Evolutionary conservation across 805 yeast species (phyloP), one percentile per base, ranked within the genome.

Genomic region (Sugiyamaella marilandica): DNA sequence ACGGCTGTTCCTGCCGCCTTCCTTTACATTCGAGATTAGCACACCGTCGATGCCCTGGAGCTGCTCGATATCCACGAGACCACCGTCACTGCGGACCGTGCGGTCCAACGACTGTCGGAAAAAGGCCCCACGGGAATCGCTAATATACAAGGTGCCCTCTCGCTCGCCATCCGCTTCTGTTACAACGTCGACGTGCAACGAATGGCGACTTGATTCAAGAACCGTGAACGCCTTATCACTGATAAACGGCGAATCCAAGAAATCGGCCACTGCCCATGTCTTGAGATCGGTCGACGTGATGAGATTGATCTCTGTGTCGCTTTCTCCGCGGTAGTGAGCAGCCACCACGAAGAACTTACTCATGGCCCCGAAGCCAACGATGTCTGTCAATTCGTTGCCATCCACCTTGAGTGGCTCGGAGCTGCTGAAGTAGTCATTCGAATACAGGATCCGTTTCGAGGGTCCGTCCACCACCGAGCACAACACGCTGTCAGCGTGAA

Each of bases 1-100:
- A 1, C 61, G 45, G 7, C 70, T 70, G 5, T 33, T 24, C n/a
- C 48, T 45, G 10, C 45, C 29, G 11, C 24, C 46, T 2, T 59
- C 59, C 32, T 52, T 67, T 33, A 62, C 52, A 59, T 78, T 78
- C 9, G 81, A 76, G 45, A 85, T 61, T 78, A 85, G 77, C 13
- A 80, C 75, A 9, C 90, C 91, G 54, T 83, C 87, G 26, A 82
- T 71, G 16, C 72, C 73, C 54, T 75, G 73, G 16, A 82, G 71
- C 55, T 75, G 76, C 35, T 71, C 72, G 16, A 77, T 64, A 16
- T 68, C 64, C 24, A 75, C 70, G 44, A 72, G 65, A 8, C 78
- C 80, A 18, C 66, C 57, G 34, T 57, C 55, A 9, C 62, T 66
- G 2, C 63, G 53, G 41, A 46, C 41, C 11, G 58, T 52, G 39